Base-by-base conservation (phyloP, 2,329 filamentous ascomycete species). In the Colletotrichum viniferum region DNA sequence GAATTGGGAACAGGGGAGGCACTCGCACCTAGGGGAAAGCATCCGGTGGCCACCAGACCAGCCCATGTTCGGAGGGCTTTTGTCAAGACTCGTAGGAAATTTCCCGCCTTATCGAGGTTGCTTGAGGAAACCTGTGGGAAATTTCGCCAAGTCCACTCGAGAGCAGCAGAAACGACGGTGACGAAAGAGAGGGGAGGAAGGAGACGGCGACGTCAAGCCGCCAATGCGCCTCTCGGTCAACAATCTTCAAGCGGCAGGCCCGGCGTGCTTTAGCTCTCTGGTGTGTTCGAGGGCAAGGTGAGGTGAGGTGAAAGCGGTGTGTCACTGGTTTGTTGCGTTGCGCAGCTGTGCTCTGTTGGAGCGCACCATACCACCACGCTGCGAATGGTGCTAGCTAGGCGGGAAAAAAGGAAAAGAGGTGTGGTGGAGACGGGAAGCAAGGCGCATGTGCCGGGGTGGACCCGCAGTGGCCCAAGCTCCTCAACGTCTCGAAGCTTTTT, bases 401-500 rank as follows among this genome's bases (percentile, higher is more conserved):
- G n/a, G 26, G 14, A 30, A 28, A 26, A 26, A 18, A 32, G 28
- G 14, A 32, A 34, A 55, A 24, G 26, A 58, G 48, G 60, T 56
- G 69, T 68, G 56, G 69, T 70, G 66, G 69, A 36, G 73, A 66
- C 52, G 66, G 71, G 63, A 66, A 62, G 56, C 62, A 72, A 58
- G 24, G 58, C 61, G 72, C 55, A 63, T 68, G 60, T 38, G 55
- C 69, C 71, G 61, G 38, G 26, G 34, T 58, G 32, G 67, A 66
- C 55, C 61, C 69, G 30, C 36, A 38, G 21, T 77, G 77, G 77
- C 72, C 77, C 77, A 77, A 77, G 77, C 77, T 77, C 77, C 77
- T 77, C 77, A 77, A 77, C 77, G 69, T 76, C 76, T 77, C 69
- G 77, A 75, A 75, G 73, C 69, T 75, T 43, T 61, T 16, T 52